These are phyloP conservation scores for Didymella pinodella DNA, from an alignment of 2,329 filamentous ascomycete genomes.

Conservation along the genomic window DNA sequence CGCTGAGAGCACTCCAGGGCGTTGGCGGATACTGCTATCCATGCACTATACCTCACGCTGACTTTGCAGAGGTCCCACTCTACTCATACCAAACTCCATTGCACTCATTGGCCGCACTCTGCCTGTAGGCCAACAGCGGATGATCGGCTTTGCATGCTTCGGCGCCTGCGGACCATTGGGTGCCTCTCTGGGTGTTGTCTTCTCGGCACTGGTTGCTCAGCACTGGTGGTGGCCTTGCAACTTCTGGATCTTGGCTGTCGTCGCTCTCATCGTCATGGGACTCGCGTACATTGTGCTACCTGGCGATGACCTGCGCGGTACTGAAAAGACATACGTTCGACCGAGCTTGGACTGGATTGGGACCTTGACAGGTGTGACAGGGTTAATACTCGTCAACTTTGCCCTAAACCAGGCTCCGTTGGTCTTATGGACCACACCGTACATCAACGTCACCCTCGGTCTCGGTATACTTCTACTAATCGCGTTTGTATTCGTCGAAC, in stretches of 20 bases:
- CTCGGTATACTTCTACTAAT: background rate
- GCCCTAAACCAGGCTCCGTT: conserved; percentile 2
- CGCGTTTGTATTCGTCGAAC: background rate
- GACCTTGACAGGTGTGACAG: conserved; percentile 1
- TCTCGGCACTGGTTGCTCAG: conserved; percentile 3
- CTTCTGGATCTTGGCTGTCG: background rate
- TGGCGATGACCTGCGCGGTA: background rate
- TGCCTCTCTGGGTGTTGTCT: background rate
- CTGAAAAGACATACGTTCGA: background rate
- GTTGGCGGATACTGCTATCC: background rate
- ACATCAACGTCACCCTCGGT: background rate
- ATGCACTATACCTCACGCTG: background rate
- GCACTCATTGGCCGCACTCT: background rate
- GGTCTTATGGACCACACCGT: background rate
- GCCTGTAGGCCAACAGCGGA: background rate
- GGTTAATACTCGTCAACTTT: conserved; percentile 3
- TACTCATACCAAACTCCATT: background rate
- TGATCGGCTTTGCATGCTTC: background rate
- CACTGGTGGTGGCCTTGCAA: conserved; percentile 6
- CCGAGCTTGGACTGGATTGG: background rate
- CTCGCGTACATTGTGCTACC: background rate
- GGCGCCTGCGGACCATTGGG: conserved; percentile 2
- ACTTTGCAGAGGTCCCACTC: background rate
- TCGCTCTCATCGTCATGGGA: background rate
- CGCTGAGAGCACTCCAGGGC: background rate